Conservation (phyloP, 805 yeast species). For the Candida namnaoensis region DNA sequence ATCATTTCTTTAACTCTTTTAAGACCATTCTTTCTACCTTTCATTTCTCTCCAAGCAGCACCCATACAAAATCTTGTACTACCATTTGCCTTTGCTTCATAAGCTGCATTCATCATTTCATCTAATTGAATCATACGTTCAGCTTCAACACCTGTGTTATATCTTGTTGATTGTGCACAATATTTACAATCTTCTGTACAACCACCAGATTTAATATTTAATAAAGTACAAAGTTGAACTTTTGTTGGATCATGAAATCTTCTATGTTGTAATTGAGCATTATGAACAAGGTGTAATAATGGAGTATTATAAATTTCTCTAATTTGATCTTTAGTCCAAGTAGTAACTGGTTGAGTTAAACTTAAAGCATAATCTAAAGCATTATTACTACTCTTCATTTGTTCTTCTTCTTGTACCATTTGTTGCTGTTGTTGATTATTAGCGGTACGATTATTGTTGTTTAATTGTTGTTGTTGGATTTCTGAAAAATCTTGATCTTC, state of each 20-base stretch:
- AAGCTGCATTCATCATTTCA: slow-evolving; percentile 55
- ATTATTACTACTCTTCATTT: background rate
- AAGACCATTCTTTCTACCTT: slow-evolving; percentile 62
- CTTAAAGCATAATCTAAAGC: slow-evolving; percentile 21
- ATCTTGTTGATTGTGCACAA: slow-evolving; percentile 67
- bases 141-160: slow-evolving; percentile 66
- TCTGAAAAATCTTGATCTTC: background rate
- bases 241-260: slow-evolving; percentile 58
- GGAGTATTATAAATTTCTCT: slow-evolving; percentile 57
- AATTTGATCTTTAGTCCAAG: slow-evolving; percentile 58
- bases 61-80: slow-evolving; percentile 79
- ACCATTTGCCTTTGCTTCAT: slow-evolving; percentile 58
- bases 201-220: slow-evolving; percentile 74
- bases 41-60: slow-evolving; percentile 85
- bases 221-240: slow-evolving; percentile 68
- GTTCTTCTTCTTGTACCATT: no score
- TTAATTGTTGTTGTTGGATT: background rate
- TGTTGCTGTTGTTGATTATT: no score
- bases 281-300: slow-evolving; percentile 47
- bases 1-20: slow-evolving; percentile 61
- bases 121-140: slow-evolving; percentile 54
- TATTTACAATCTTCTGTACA: slow-evolving; percentile 78
- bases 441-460: no score
- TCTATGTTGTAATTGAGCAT: slow-evolving; percentile 60
- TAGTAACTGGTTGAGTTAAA: slow-evolving; percentile 20